A percentile compares a stretch with the other conserved stretches of the same genome.
These are phyloP conservation scores for Bathelium albidoporum DNA, from an alignment of 495 filamentous ascomycete species.

Conservation along the genomic window DNA sequence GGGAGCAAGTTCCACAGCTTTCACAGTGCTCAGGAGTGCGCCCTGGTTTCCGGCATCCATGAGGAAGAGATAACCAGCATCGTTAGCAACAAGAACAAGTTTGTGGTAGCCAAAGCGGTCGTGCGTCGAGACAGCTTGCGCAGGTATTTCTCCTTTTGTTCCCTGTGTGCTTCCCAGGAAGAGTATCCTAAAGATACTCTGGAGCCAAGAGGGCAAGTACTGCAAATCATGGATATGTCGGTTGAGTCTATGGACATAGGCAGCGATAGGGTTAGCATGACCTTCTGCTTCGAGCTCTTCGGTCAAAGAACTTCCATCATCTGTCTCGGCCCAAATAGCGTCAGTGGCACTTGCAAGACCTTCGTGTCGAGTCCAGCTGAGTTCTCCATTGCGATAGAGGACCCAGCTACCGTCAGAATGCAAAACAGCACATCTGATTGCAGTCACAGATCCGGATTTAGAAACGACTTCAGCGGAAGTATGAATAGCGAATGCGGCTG, in stretches of 20 bases:
- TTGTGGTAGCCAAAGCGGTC: conserved; percentile 87
- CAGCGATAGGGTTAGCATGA: conserved; percentile 63
- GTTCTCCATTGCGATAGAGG: conserved; percentile 69
- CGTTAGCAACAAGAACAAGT: conserved; percentile 68
- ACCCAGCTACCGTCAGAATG: conserved; percentile 66
- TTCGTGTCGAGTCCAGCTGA: conserved; percentile 73
- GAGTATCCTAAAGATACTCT: conserved; percentile 26
- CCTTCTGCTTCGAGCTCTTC: conserved; percentile 77
- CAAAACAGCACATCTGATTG: conserved; percentile 66
- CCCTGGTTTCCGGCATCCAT: conserved; percentile 58
- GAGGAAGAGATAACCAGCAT: conserved; percentile 65
- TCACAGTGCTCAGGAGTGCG: conserved; percentile 21
- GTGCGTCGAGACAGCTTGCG: conserved; percentile 47
- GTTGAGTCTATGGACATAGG: conserved; percentile 79
- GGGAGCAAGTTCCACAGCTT: conserved; percentile 44
- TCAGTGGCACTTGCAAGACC: conserved; percentile 63
- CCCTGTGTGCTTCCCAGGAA: conserved; percentile 60
- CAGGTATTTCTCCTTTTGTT: conserved; percentile 26
- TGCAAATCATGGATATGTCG: conserved; percentile 73
- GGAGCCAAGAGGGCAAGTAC: conserved; percentile 63
- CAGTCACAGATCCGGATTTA: conserved; percentile 51
- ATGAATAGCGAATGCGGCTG: conserved; percentile 38
- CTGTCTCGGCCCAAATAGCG: conserved; percentile 64
- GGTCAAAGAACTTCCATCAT: conserved; percentile 59
- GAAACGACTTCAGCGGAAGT: conserved; percentile 76